Base-by-base conservation (phyloP, 2,329 filamentous ascomycete genomes). In the Sclerotiophoma versabilis region DNA sequence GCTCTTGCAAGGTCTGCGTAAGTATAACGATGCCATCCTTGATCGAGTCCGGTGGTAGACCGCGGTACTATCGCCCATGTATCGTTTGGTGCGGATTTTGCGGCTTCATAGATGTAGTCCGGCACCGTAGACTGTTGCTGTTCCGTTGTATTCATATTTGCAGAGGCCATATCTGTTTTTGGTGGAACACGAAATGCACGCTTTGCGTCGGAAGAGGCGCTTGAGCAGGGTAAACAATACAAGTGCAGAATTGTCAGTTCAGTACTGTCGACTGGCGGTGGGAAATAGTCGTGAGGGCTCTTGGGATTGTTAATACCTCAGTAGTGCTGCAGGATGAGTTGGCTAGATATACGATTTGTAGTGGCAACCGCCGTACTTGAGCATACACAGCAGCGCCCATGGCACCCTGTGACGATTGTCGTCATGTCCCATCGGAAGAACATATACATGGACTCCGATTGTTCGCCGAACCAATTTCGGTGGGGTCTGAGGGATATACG, bases 41-140 rank as follows among this genome's bases (percentile, higher is more conserved):
- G 15, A 29, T 55, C 33, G 5, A 55, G 38, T 14, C 41, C 9
- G 5, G 39, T 49, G 5, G 45, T 12, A 10, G 46, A 55, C 23
- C 34, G 39, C 15, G 52, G 46, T 15, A 55, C 52, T 19, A 49
- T 55, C 22, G 52, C 52, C 52, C 52, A 55, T 2, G 29, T 49
- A 22, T 49, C 41, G 6, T 32, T 49, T 14, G 52, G 41, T 15
- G 17, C 22, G 10, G 27, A 39, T 23, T 19, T 20, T 17, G 52
- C 45, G 8, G 41, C 52, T 12, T 36, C 52, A 15, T 55, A 45
- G 23, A 55, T 36, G 17, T 49, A 55, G 15, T 55, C 52, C 26
- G 52, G 41, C 1, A 54, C 39, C 12, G 45, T 36, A 4, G 11
- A 15, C 23, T 54, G 45, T 34, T 49, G 19, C n/a, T 49, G 29